Evolutionary conservation across 192 early-diverging fungal species (phyloP).

Genomic region (Coemansia sp.): DNA sequence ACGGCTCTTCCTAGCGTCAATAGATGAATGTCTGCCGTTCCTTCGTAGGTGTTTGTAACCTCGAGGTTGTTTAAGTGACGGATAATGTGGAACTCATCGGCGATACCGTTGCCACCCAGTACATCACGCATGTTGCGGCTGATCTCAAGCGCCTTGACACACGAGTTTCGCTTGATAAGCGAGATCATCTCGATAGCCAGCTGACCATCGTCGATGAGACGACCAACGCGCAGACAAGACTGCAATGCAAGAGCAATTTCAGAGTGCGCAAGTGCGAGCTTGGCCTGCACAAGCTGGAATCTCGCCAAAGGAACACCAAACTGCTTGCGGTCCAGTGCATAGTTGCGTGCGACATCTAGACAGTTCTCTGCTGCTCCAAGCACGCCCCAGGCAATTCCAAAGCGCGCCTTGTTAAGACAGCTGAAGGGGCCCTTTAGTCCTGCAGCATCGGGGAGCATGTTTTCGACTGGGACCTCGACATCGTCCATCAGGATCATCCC

Average conservation of each 20-base stretch:
- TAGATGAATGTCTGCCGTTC: slow-evolving; percentile 93
- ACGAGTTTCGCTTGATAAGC: slow-evolving; percentile 94
- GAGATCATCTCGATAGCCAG: slow-evolving; percentile 94
- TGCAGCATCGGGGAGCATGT: slow-evolving; percentile 85
- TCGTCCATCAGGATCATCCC: slow-evolving; percentile 99
- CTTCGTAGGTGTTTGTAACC: slow-evolving; percentile 95
- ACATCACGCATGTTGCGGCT: slow-evolving; percentile 87
- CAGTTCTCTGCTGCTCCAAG: slow-evolving; percentile 94
- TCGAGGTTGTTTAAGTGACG: slow-evolving; percentile 90
- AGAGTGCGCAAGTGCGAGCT: slow-evolving; percentile 89
- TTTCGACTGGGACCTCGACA: slow-evolving; percentile 87
- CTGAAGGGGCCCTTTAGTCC: slow-evolving; percentile 96
- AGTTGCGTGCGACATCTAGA: slow-evolving; percentile 82
- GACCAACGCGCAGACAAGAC: slow-evolving; percentile 85
- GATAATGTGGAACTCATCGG: slow-evolving; percentile 96
- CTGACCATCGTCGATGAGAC: slow-evolving; percentile 85
- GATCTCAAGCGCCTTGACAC: slow-evolving; percentile 90
- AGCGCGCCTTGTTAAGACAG: slow-evolving; percentile 96
- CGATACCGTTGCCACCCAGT: slow-evolving; percentile 94
- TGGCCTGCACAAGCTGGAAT: slow-evolving; percentile 96
- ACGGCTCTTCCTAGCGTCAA: slow-evolving; percentile 91
- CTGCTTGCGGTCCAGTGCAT: slow-evolving; percentile 87
- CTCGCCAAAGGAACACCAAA: slow-evolving; percentile 89
- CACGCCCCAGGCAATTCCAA: slow-evolving; percentile 95
- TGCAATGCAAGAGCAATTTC: slow-evolving; percentile 90